A percentile compares a stretch with the other conserved stretches of the same genome.
Conservation (phyloP, 2,329 filamentous ascomycete species). For the Xylaria sp. region DNA sequence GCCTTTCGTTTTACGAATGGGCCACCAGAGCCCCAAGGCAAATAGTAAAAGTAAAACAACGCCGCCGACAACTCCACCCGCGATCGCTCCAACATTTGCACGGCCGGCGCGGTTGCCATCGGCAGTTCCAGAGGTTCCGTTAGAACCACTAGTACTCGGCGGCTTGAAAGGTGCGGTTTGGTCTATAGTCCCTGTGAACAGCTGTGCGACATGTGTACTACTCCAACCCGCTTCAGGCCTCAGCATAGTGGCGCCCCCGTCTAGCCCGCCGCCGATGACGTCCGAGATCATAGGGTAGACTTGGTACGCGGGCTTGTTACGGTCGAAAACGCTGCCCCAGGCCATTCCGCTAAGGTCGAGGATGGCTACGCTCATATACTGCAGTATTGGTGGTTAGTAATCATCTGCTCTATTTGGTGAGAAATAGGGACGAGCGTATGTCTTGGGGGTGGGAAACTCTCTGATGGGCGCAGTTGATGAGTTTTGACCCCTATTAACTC, state of each 20-base stretch:
- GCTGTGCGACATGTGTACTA: neutral
- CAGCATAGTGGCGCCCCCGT: neutral
- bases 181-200: neutral
- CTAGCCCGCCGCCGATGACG: neutral
- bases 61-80: neutral
- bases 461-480: neutral
- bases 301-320: neutral
- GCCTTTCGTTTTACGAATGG: neutral
- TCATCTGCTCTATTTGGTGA: neutral
- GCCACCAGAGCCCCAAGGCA: neutral
- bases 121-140: neutral
- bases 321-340: neutral
- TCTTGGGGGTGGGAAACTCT: neutral
- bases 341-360: neutral
- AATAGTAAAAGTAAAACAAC: neutral
- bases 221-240: neutral
- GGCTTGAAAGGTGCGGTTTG: neutral
- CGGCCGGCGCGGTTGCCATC: neutral
- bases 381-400: neutral
- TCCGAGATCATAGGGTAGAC: neutral
- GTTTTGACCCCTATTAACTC: neutral
- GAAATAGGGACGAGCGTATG: neutral
- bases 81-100: neutral
- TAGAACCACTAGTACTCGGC: neutral
- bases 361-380: neutral